These are phyloP conservation scores for Coffea canephora DNA, from an alignment of 257 asterid genomes.

Conservation along the genomic window DNA sequence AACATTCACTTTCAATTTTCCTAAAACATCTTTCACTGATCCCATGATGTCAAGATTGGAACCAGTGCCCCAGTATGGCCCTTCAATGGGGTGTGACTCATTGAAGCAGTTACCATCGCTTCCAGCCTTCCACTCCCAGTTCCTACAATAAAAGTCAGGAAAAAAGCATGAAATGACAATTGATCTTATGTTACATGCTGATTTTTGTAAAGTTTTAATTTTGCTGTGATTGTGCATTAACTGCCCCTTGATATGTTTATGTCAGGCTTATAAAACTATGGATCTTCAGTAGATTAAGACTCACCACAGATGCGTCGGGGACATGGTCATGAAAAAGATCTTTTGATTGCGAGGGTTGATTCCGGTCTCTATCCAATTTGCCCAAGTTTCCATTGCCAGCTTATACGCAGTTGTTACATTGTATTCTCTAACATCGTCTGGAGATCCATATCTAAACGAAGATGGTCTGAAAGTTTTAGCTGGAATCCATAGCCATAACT, in stretches of 20 bases:
- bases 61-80: constrained; percentile 80
- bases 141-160: constrained; percentile 43
- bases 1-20: constrained; percentile 40
- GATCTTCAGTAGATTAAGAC: constrained; percentile 7
- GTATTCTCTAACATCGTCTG: constrained; percentile 51
- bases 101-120: constrained; percentile 75
- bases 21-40: constrained; percentile 47
- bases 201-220: too few relatives aligned
- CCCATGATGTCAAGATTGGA: constrained; percentile 71
- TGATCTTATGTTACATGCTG: too few relatives aligned
- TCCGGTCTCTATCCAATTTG: constrained; percentile 62
- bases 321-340: constrained; percentile 71
- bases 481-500: background rate
- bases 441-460: constrained; percentile 53
- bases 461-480: background rate
- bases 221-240: background rate
- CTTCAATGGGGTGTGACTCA: constrained; percentile 61
- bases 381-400: constrained; percentile 83
- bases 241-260: too few relatives aligned
- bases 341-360: constrained; percentile 49
- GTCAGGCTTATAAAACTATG: background rate
- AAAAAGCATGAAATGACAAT: background rate
- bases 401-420: constrained; percentile 72
- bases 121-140: constrained; percentile 92
- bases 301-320: constrained; percentile 90